Evolutionary conservation across 306 rosid genomes (phyloP).

Genomic region (Trifolium fragiferum): DNA sequence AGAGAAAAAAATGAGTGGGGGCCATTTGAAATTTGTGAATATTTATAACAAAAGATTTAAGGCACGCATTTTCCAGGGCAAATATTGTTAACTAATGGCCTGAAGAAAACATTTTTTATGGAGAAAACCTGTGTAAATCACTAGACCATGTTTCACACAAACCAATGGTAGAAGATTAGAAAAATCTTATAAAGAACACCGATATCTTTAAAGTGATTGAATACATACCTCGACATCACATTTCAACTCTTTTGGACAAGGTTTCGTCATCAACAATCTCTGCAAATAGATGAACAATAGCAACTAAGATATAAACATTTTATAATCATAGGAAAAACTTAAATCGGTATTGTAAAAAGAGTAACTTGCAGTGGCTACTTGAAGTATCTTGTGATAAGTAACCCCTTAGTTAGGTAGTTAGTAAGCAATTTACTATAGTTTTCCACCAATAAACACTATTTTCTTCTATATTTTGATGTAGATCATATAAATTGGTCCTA

Average conservation of each 20-base stretch:
- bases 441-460: too few species aligned
- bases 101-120: conserved; percentile 7
- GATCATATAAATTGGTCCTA: neutral
- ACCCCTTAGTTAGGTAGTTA: neutral
- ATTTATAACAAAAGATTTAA: neutral
- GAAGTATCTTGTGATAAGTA: conserved; percentile 2
- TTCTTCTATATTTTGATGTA: neutral
- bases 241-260: conserved; percentile 94
- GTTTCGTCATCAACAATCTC: conserved; percentile 93
- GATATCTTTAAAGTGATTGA: conserved; percentile 5
- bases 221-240: conserved; percentile 91
- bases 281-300: conserved; percentile 50
- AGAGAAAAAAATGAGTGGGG: neutral
- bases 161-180: conserved; percentile 1
- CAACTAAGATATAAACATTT: neutral
- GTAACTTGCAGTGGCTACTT: conserved; percentile 2
- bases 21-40: neutral
- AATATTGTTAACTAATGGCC: conserved; percentile 17
- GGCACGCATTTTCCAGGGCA: neutral
- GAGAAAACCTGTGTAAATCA: conserved; percentile 21
- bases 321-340: conserved; percentile 12
- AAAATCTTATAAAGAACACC: neutral
- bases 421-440: too few species aligned
- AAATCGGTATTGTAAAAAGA: neutral
- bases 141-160: conserved; percentile 1